phyloP scores from a whole-genome alignment of 2,329 filamentous ascomycete genomes.

The Talaromyces pinophilus region DNA sequence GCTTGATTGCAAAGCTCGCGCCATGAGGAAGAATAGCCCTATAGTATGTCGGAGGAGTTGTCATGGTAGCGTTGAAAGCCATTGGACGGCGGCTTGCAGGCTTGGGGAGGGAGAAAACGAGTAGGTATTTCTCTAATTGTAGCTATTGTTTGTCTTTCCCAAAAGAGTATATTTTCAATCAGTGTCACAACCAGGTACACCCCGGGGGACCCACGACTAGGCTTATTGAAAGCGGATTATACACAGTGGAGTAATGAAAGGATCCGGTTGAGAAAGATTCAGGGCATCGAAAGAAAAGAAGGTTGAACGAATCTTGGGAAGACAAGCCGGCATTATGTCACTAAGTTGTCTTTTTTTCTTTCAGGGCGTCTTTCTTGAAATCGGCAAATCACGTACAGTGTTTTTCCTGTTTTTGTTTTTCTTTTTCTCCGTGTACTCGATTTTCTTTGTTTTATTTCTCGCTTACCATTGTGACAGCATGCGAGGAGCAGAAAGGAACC shows the following conservation, averaged over 20 bases:
- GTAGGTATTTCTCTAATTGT: neutral
- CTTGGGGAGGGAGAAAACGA: neutral
- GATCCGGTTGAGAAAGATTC: neutral
- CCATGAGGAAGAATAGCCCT: conserved; percentile 17
- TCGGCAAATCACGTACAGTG: conserved; percentile 5
- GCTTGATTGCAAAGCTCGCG: conserved; percentile 10
- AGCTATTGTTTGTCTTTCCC: conserved; percentile 1
- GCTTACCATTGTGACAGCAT: conserved; percentile 8
- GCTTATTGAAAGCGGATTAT: conserved; percentile 7
- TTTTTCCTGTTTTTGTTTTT: neutral
- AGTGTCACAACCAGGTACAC: neutral
- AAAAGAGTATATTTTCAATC: neutral
- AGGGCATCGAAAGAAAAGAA: neutral
- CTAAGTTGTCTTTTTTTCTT: neutral
- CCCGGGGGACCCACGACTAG: neutral
- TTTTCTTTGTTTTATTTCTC: conserved; percentile 15
- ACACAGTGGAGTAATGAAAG: conserved; percentile 8
- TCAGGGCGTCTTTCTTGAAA: neutral
- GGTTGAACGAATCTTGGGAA: neutral
- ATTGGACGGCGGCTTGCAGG: neutral
- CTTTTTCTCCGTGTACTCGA: conserved; percentile 14
- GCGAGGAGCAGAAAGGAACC: conserved; percentile 2
- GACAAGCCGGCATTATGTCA: conserved; percentile 13
- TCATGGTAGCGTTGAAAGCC: conserved; percentile 2
- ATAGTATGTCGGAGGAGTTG: conserved; percentile 4